Evolutionary conservation across 2,329 filamentous ascomycete genomes (phyloP).

Genomic region (Cordyceps cicadae): DNA sequence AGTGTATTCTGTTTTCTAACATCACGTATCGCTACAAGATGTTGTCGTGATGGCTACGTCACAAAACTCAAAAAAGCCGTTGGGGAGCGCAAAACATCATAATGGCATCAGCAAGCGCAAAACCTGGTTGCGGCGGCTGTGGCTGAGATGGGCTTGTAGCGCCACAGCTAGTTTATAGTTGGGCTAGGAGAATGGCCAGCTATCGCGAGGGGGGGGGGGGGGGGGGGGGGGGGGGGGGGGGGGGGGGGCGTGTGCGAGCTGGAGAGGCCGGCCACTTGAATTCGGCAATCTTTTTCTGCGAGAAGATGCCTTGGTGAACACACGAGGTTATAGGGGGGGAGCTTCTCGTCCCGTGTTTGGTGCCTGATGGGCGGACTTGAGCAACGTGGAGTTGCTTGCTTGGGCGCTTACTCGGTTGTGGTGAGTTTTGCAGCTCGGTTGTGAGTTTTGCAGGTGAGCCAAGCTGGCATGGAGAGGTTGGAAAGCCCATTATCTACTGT

Average conservation of each 20-base stretch:
- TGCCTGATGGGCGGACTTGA: background rate
- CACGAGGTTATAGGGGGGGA: background rate
- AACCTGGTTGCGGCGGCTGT: background rate
- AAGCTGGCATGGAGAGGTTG: background rate
- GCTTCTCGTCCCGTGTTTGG: background rate
- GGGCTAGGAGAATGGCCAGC: background rate
- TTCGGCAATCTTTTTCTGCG: background rate
- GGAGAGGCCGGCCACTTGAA: background rate
- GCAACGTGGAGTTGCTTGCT: no score
- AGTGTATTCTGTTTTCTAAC: background rate
- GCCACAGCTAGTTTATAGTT: background rate
- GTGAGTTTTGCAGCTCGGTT: no score
- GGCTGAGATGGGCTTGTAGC: conserved; percentile 2
- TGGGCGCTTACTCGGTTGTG: no score
- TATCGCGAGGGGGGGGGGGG: background rate
- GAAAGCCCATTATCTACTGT: background rate
- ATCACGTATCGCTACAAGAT: background rate
- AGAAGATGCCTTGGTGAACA: background rate
- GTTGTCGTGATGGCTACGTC: conserved; percentile 6
- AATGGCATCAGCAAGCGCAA: conserved; percentile 1
- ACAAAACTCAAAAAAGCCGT: conserved; percentile 1
- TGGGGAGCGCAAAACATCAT: conserved; percentile 8
- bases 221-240: background rate
- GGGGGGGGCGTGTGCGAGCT: background rate
- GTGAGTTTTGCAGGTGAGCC: background rate